Conservation (phyloP, 805 yeast species). For the Schwanniomyces pseudopolymorphus region DNA sequence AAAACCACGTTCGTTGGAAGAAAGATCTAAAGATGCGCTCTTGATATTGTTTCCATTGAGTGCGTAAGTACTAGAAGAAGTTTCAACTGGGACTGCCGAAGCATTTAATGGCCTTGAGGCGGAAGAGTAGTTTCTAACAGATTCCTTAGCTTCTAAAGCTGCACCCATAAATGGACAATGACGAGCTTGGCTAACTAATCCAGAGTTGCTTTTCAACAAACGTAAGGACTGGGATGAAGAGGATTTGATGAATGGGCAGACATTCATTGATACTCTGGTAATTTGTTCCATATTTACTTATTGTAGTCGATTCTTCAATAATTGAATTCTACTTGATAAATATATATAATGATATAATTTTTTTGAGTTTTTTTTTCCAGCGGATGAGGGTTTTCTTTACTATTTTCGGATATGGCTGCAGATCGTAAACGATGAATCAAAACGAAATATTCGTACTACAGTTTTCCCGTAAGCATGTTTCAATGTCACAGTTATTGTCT, state of each 20-base stretch:
- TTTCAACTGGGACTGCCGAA: conserved; percentile 41
- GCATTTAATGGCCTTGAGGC: conserved; percentile 48
- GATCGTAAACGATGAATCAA: neutral
- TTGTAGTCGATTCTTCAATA: neutral
- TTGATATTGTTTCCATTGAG: conserved; percentile 27
- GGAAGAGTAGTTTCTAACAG: conserved; percentile 44
- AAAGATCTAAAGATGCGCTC: conserved; percentile 19
- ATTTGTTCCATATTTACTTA: conserved; percentile 68
- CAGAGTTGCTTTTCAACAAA: conserved; percentile 46
- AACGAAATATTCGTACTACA: neutral
- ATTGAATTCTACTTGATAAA: neutral
- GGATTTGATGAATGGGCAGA: conserved; percentile 81
- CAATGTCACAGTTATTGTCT: neutral
- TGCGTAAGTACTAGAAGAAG: conserved; percentile 29
- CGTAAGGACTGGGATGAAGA: conserved; percentile 61
- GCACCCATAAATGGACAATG: conserved; percentile 91
- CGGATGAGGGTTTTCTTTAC: neutral
- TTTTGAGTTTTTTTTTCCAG: neutral
- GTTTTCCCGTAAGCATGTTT: neutral
- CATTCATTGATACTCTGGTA: conserved; percentile 69
- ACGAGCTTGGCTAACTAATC: conserved; percentile 58
- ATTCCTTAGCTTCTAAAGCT: conserved; percentile 53
- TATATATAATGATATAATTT: neutral
- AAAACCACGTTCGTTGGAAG: conserved; percentile 53
- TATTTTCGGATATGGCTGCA: neutral